Conservation (phyloP, 768 basidiomycete genomes). For the Rhodotorula babjevae region DNA sequence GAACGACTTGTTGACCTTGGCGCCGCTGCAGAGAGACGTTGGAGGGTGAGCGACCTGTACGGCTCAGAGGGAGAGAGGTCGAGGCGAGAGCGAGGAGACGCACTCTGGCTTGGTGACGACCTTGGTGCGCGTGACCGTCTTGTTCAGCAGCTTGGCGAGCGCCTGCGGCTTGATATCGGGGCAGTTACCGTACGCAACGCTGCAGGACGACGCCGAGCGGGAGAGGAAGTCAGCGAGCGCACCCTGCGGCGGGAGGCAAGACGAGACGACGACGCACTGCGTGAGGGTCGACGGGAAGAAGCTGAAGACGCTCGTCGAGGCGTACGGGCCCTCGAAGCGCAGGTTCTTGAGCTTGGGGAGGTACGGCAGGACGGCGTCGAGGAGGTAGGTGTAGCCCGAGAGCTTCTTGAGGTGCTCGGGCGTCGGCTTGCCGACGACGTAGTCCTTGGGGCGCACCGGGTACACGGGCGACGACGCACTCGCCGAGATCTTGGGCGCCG, state of each 20-base stretch:
- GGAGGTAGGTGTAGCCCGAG: constrained; percentile 9
- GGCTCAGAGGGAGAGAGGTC: too few species aligned
- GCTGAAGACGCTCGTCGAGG: constrained; percentile 13
- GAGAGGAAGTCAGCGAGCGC: too few species aligned
- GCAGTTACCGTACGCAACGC: constrained; percentile 15
- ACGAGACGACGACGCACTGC: constrained; percentile 4
- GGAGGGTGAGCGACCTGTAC: not conserved
- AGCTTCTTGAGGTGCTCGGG: not conserved
- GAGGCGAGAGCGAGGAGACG: not conserved
- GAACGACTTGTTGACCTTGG: not conserved
- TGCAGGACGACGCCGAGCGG: not conserved
- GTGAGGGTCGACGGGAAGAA: constrained; percentile 18
- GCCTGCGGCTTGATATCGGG: constrained; percentile 11
- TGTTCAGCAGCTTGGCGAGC: constrained; percentile 23
- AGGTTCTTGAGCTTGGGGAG: constrained; percentile 18
- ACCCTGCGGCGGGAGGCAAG: too few species aligned
- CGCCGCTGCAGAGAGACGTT: constrained; percentile 1
- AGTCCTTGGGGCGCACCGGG: constrained; percentile 27
- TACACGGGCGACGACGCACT: not conserved
- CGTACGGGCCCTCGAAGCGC: constrained; percentile 21
- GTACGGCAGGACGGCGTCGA: constrained; percentile 25
- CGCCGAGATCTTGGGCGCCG: not conserved
- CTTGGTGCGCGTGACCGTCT: constrained; percentile 8
- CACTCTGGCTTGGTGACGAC: constrained; percentile 12
- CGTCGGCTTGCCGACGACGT: constrained; percentile 12